A percentile compares a stretch with the other conserved stretches of the same genome.
Evolutionary conservation across 1,284 basidiomycete species (phyloP).

Genomic region (Apiotrichum laibachii): DNA sequence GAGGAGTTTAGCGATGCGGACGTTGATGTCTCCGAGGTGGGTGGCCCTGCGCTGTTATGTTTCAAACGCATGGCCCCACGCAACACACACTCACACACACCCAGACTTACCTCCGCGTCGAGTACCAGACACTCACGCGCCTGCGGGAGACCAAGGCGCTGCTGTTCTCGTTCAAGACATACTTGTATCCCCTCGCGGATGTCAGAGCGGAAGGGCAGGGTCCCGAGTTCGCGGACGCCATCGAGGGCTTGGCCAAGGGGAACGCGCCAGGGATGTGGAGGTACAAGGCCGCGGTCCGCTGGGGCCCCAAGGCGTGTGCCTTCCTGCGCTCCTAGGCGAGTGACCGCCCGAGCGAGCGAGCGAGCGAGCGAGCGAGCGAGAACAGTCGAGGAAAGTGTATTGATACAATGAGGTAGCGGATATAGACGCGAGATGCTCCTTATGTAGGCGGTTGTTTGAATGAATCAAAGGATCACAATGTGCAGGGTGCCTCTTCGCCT

Average conservation of each 20-base stretch:
- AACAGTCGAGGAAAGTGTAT: no score
- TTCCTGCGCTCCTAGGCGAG: constrained; percentile 10
- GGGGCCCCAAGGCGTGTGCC: constrained; percentile 12
- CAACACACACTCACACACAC: background rate
- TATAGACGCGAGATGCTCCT: no score
- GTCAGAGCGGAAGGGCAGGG: constrained; percentile 16
- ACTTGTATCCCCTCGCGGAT: constrained; percentile 13
- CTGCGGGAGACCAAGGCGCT: constrained; percentile 11
- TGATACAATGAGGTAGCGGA: no score
- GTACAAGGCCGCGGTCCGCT: constrained; percentile 19
- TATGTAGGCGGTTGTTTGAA: no score
- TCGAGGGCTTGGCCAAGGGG: constrained; percentile 18
- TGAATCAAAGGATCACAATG: no score
- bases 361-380: no score
- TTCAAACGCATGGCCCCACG: no score
- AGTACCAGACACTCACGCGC: constrained; percentile 19
- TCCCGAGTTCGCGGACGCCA: constrained; percentile 15
- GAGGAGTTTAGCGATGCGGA: background rate
- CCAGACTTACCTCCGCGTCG: constrained; percentile 14
- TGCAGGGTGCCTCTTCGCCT: no score
- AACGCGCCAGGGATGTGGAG: constrained; percentile 20
- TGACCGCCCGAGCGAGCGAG: background rate
- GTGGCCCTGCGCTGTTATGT: background rate
- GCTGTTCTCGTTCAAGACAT: constrained; percentile 21
- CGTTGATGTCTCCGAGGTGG: constrained; percentile 8